Percentiles rank a stretch among this genome's conserved stretches.
Conservation (phyloP, 2,329 filamentous ascomycete genomes). For the Leptosphaerulina australis region DNA sequence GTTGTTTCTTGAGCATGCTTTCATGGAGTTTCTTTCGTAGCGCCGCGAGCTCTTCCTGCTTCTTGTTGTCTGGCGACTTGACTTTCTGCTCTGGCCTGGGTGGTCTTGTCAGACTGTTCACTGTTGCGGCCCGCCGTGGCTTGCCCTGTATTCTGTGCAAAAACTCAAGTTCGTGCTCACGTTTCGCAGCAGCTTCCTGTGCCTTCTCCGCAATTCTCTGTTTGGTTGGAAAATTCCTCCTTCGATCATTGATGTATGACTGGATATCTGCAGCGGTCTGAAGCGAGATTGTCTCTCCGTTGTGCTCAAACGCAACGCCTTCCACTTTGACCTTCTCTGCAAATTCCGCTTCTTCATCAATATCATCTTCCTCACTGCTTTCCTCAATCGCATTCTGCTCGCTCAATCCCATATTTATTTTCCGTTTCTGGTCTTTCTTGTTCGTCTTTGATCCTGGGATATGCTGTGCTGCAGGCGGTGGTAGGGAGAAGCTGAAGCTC, state of each 20-base stretch:
- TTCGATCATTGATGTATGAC: conserved; percentile 81
- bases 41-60: conserved; percentile 38
- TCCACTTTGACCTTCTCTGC: conserved; percentile 51
- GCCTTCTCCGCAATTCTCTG: conserved; percentile 70
- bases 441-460: conserved; percentile 5
- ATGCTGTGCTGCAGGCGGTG: conserved; percentile 20
- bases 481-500: conserved; percentile 46
- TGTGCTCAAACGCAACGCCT: conserved; percentile 64
- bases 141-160: conserved; percentile 36
- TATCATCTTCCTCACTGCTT: conserved; percentile 69
- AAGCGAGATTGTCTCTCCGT: conserved; percentile 60
- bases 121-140: conserved; percentile 24
- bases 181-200: conserved; percentile 47
- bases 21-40: conserved; percentile 43
- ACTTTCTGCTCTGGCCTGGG: neutral
- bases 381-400: conserved; percentile 59
- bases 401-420: conserved; percentile 72
- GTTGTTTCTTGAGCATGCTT: conserved; percentile 38
- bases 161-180: conserved; percentile 49
- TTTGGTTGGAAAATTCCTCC: conserved; percentile 79
- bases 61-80: conserved; percentile 6
- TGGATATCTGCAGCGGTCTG: conserved; percentile 70
- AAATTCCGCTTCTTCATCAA: conserved; percentile 69
- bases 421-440: conserved; percentile 65
- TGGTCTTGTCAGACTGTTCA: neutral